Conservation (phyloP, 345 rosid genomes). For the Acer negundo region DNA sequence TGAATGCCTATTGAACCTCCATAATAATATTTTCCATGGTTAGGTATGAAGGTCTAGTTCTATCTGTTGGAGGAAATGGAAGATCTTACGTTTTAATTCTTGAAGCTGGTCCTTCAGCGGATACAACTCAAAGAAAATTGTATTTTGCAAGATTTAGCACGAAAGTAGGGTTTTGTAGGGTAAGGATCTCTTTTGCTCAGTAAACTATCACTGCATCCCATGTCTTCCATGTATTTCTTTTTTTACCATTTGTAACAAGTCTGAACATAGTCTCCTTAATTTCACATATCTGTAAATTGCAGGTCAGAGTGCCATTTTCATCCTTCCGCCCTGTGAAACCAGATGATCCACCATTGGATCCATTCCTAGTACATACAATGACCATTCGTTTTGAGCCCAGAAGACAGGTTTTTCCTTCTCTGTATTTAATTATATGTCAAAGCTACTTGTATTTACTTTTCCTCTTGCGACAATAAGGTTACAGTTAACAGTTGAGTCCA, state of each 20-base stretch:
- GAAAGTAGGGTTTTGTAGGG: constrained; percentile 93
- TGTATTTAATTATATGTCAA: no score
- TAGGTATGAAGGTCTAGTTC: constrained; percentile 91
- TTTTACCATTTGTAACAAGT: not conserved
- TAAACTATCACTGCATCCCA: not conserved
- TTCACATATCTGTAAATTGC: constrained; percentile 27
- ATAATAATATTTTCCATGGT: constrained; percentile 15
- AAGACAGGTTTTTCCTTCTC: constrained; percentile 67
- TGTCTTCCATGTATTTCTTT: constrained; percentile 9
- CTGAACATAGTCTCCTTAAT: constrained; percentile 20
- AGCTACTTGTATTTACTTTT: not conserved
- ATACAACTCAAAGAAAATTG: constrained; percentile 81
- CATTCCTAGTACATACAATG: constrained; percentile 88
- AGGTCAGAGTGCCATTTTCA: constrained; percentile 96
- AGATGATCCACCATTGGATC: constrained; percentile 93
- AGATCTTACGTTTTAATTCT: constrained; percentile 88
- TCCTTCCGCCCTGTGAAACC: constrained; percentile 93
- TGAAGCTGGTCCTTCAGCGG: constrained; percentile 94
- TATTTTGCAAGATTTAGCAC: constrained; percentile 90
- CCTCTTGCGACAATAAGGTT: no score
- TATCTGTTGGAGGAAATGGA: constrained; percentile 97
- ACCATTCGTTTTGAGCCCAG: constrained; percentile 97
- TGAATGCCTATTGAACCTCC: constrained; percentile 9
- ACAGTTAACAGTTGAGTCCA: no score
- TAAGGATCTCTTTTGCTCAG: constrained; percentile 31